Conservation (phyloP, 352 stramenopile species). For the Saprolegnia parasitica region DNA sequence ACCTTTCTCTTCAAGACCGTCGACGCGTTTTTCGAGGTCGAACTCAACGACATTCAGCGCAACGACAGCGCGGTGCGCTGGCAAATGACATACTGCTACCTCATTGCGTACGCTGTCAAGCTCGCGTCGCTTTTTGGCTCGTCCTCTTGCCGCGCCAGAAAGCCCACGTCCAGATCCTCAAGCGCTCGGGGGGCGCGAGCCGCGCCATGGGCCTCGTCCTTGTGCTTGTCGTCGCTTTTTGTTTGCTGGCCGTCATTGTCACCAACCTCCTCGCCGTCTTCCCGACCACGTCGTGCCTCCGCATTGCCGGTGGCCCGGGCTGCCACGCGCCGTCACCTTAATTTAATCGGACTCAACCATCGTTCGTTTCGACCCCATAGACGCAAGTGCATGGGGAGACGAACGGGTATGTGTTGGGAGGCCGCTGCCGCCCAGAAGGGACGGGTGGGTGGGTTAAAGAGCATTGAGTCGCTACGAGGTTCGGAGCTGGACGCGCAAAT, state of each 20-base stretch:
- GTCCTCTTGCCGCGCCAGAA: constrained; percentile 51
- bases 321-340: constrained; percentile 23
- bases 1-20: constrained; percentile 46
- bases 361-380: too few relatives aligned
- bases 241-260: constrained; percentile 39
- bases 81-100: constrained; percentile 47
- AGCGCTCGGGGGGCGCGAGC: constrained; percentile 40
- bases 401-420: too few relatives aligned
- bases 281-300: constrained; percentile 35
- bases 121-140: constrained; percentile 47
- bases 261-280: constrained; percentile 52
- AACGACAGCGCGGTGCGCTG: constrained; percentile 31
- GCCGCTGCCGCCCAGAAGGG: too few relatives aligned
- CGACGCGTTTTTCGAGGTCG: constrained; percentile 47
- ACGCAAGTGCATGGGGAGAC: too few relatives aligned
- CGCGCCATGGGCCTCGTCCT: constrained; percentile 30
- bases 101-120: constrained; percentile 56
- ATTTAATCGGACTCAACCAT: too few relatives aligned
- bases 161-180: constrained; percentile 40
- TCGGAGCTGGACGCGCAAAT: too few relatives aligned
- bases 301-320: constrained; percentile 34
- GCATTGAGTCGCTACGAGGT: too few relatives aligned
- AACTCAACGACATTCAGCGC: constrained; percentile 38
- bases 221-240: constrained; percentile 32
- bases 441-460: too few relatives aligned